Evolutionary conservation across 208 protist species (phyloP).

Genomic region (Trypanosomatidae sp.): DNA sequence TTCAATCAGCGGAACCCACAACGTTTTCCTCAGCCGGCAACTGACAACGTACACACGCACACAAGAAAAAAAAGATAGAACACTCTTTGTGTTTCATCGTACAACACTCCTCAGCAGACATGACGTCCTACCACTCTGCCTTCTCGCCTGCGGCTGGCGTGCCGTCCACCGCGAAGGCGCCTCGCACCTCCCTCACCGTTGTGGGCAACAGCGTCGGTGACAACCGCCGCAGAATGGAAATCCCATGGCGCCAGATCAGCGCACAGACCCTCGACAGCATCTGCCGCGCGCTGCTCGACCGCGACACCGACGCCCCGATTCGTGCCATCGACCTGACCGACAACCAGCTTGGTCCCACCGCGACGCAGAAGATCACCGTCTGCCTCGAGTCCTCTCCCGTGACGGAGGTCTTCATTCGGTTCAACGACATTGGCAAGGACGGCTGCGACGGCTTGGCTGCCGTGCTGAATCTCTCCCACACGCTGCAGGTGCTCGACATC

Average conservation of each 20-base stretch:
- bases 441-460: constrained; percentile 83
- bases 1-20: too few relatives aligned
- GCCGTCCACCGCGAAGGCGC: too few relatives aligned
- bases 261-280: constrained; percentile 56
- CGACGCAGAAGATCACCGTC: constrained; percentile 53
- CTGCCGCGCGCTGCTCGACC: constrained; percentile 48
- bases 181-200: constrained; percentile 15
- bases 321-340: constrained; percentile 73
- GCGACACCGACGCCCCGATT: constrained; percentile 56
- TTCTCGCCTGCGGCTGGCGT: background rate
- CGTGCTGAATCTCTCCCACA: constrained; percentile 71
- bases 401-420: constrained; percentile 71
- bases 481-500: constrained; percentile 69
- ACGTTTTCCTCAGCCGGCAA: too few relatives aligned
- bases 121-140: too few relatives aligned
- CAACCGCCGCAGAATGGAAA: constrained; percentile 37
- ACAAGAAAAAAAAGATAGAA: too few relatives aligned
- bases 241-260: constrained; percentile 63
- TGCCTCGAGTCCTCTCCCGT: constrained; percentile 66
- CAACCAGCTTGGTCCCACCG: constrained; percentile 78
- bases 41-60: too few relatives aligned
- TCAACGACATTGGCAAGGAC: constrained; percentile 90
- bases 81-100: too few relatives aligned
- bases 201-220: constrained; percentile 8
- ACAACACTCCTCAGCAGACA: too few relatives aligned